Percentiles rank a stretch among this genome's conserved stretches.
These are phyloP conservation scores for Malassezia slooffiae DNA, from an alignment of 1,284 basidiomycete species.

Conservation along the genomic window DNA sequence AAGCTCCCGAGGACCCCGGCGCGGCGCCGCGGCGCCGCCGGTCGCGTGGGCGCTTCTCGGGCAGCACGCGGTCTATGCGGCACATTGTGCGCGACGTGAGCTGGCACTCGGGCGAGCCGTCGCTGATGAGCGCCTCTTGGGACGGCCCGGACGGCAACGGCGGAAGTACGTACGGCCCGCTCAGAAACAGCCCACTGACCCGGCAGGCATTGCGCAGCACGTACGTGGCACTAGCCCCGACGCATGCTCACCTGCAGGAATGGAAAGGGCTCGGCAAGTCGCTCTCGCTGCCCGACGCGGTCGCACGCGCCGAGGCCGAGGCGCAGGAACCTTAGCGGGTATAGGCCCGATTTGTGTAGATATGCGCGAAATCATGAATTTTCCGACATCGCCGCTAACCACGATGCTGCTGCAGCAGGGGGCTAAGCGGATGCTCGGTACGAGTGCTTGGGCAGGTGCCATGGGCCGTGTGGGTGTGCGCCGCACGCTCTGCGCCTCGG, in stretches of 20 bases:
- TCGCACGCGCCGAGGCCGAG: too few relatives aligned
- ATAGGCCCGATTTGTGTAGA: too few relatives aligned
- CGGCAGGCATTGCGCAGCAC: conserved; percentile 21
- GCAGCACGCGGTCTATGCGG: not conserved
- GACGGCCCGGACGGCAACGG: conserved; percentile 49
- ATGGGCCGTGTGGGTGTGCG: too few relatives aligned
- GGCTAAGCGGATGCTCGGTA: too few relatives aligned
- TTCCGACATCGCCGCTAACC: too few relatives aligned
- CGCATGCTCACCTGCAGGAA: conserved; percentile 8
- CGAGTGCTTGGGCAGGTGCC: too few relatives aligned
- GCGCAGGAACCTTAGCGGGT: too few relatives aligned
- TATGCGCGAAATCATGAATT: too few relatives aligned
- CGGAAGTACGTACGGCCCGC: conserved; percentile 17
- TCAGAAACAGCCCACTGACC: too few relatives aligned
- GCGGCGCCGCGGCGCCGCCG: not conserved
- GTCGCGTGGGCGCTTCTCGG: not conserved
- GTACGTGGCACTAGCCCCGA: conserved; percentile 11
- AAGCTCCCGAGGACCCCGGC: not conserved
- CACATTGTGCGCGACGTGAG: conserved; percentile 71
- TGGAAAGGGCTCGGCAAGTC: not conserved
- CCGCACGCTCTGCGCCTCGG: too few relatives aligned
- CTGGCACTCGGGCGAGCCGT: conserved; percentile 79
- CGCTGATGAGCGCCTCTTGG: conserved; percentile 84
- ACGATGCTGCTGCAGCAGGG: too few relatives aligned
- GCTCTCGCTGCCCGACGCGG: too few relatives aligned